Percentiles rank a stretch among this genome's conserved stretches.
These are phyloP conservation scores for Mycena amicta DNA, from an alignment of 768 basidiomycete species.

Conservation along the genomic window DNA sequence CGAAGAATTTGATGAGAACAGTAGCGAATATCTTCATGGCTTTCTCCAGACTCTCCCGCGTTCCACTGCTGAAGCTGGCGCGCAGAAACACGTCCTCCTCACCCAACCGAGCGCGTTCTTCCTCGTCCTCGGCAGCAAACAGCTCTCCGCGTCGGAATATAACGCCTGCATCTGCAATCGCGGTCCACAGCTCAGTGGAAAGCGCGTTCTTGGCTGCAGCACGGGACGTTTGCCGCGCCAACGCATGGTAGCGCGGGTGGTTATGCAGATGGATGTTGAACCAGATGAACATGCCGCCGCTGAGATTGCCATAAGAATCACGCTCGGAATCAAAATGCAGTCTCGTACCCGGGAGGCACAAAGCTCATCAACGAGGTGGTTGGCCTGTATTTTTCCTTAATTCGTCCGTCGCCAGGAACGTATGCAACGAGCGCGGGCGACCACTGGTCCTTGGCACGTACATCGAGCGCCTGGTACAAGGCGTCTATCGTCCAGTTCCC, in stretches of 20 bases:
- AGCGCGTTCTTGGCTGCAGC: conserved; percentile 18
- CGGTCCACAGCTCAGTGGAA: conserved; percentile 13
- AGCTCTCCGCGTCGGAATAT: conserved; percentile 19
- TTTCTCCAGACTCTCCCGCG: conserved; percentile 16
- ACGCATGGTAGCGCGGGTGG: conserved; percentile 19
- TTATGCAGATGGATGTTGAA: conserved; percentile 23
- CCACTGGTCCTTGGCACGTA: conserved; percentile 7
- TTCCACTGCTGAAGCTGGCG: conserved; percentile 20
- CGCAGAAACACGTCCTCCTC: conserved; percentile 21
- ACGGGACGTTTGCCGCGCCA: conserved; percentile 15
- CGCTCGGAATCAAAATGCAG: too few species aligned
- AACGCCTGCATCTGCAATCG: conserved; percentile 10
- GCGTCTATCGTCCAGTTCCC: conserved; percentile 22
- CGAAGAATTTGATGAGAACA: conserved; percentile 17
- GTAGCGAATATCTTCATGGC: conserved; percentile 14
- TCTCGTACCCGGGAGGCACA: conserved; percentile 20
- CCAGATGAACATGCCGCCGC: conserved; percentile 25
- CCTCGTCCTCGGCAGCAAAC: conserved; percentile 19
- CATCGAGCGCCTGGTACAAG: conserved; percentile 13
- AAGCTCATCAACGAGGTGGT: conserved; percentile 20
- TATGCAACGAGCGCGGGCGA: conserved; percentile 14
- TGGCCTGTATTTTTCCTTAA: conserved; percentile 17
- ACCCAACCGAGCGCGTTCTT: conserved; percentile 15
- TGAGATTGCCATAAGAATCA: too few species aligned
- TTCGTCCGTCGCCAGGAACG: conserved; percentile 10